Evolutionary conservation across 1,284 basidiomycete species (phyloP).

Genomic region (Heliocybe sulcata): DNA sequence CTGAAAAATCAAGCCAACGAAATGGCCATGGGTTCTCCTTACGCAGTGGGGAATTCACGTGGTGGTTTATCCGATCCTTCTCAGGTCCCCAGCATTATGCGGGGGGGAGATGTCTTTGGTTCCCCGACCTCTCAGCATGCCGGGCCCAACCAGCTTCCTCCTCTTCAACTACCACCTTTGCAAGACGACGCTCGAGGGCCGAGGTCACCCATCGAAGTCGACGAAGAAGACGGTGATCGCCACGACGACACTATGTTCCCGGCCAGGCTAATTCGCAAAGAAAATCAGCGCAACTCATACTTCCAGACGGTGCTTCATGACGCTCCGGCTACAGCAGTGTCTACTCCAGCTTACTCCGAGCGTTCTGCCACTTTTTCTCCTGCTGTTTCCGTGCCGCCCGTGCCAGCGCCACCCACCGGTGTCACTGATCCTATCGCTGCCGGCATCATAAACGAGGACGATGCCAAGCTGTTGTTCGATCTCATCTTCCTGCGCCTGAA

Average conservation of each 20-base stretch:
- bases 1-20: slow-evolving; percentile 45
- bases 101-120: slow-evolving; percentile 25
- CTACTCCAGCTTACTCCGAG: background rate
- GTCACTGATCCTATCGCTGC: slow-evolving; percentile 59
- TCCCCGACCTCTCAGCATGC: slow-evolving; percentile 29
- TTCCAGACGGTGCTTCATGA: slow-evolving; percentile 70
- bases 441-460: slow-evolving; percentile 59
- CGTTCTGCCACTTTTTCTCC: slow-evolving; percentile 1
- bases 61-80: slow-evolving; percentile 23
- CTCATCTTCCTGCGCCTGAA: slow-evolving; percentile 73
- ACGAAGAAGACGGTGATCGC: slow-evolving; percentile 57
- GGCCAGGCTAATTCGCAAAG: slow-evolving; percentile 59
- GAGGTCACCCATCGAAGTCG: slow-evolving; percentile 32
- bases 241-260: slow-evolving; percentile 60
- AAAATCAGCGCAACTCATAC: slow-evolving; percentile 67
- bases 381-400: slow-evolving; percentile 1
- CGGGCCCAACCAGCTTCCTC: slow-evolving; percentile 37
- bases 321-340: slow-evolving; percentile 26
- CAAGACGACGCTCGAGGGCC: slow-evolving; percentile 28
- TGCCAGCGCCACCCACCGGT: slow-evolving; percentile 13
- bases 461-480: slow-evolving; percentile 66
- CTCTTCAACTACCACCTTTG: slow-evolving; percentile 33
- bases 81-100: slow-evolving; percentile 16
- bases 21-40: slow-evolving; percentile 18
- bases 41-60: slow-evolving; percentile 24